Evolutionary conservation across 1,284 basidiomycete genomes (phyloP).

Genomic region (Psilocybe mexicana): DNA sequence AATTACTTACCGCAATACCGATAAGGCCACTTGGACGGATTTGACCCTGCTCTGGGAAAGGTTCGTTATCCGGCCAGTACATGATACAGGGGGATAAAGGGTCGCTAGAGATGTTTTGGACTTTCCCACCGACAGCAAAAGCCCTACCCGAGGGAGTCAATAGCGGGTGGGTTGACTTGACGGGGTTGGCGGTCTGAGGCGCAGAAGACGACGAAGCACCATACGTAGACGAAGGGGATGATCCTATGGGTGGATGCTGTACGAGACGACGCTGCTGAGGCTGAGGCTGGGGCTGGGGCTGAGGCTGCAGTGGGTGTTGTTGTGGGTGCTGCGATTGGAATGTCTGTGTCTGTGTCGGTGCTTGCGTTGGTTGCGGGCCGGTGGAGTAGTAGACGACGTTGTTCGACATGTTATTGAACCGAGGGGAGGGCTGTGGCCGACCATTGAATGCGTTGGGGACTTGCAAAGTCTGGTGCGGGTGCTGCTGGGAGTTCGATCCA

Average conservation of each 20-base stretch:
- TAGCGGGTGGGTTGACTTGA: conserved; percentile 51
- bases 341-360: conserved; percentile 12
- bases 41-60: conserved; percentile 73
- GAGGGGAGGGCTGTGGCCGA: conserved; percentile 43
- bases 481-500: conserved; percentile 14
- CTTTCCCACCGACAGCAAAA: conserved; percentile 70
- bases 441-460: conserved; percentile 19
- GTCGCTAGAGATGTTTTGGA: conserved; percentile 74
- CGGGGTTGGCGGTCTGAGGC: conserved; percentile 17
- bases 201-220: conserved; percentile 10
- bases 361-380: conserved; percentile 12
- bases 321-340: conserved; percentile 20
- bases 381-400: conserved; percentile 25
- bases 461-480: conserved; percentile 17
- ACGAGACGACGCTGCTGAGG: conserved; percentile 3
- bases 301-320: conserved; percentile 1
- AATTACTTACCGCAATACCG: conserved; percentile 52
- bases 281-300: conserved; percentile 18
- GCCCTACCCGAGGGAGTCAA: conserved; percentile 78
- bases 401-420: conserved; percentile 35
- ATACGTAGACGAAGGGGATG: neutral
- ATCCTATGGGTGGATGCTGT: conserved; percentile 3
- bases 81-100: conserved; percentile 72
- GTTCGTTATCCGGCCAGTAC: conserved; percentile 87
- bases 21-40: conserved; percentile 60